These are phyloP conservation scores for Colletotrichum musae DNA, from an alignment of 2,329 filamentous ascomycete genomes.

Conservation along the genomic window DNA sequence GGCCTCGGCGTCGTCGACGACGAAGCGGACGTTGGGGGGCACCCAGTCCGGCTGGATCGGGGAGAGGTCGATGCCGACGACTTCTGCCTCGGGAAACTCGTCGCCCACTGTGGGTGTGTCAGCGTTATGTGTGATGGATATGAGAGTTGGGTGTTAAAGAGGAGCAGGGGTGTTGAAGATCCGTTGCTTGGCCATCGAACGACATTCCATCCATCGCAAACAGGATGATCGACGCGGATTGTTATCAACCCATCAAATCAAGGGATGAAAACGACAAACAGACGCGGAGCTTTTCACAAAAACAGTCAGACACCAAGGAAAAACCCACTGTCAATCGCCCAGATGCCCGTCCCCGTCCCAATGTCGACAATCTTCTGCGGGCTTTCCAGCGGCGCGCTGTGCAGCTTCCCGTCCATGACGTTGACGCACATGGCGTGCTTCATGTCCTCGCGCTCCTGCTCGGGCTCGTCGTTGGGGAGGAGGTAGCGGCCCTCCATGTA, in stretches of 20 bases:
- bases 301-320: neutral
- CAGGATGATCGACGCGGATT: neutral
- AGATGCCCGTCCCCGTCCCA: slow-evolving; percentile 60
- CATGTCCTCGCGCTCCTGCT: slow-evolving; percentile 39
- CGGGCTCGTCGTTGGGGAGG: slow-evolving; percentile 56
- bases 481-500: slow-evolving; percentile 57
- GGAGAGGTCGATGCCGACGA: slow-evolving; percentile 56
- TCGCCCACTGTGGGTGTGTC: slow-evolving; percentile 49
- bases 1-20: slow-evolving; percentile 53
- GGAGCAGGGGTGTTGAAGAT: neutral
- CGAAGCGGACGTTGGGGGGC: slow-evolving; percentile 56
- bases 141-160: neutral
- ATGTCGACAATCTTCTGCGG: slow-evolving; percentile 60
- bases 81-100: slow-evolving; percentile 53
- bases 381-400: slow-evolving; percentile 51
- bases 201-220: neutral
- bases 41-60: slow-evolving; percentile 57
- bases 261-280: slow-evolving; percentile 30
- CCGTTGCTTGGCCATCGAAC: neutral
- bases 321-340: slow-evolving; percentile 57
- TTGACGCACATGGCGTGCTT: slow-evolving; percentile 47
- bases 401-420: slow-evolving; percentile 52
- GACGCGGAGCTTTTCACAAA: neutral
- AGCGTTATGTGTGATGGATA: neutral
- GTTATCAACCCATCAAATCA: neutral